Evolutionary conservation across 108 stramenopile species (phyloP), one percentile per base, ranked within the genome.

Genomic region (Skeletonema grethae): DNA sequence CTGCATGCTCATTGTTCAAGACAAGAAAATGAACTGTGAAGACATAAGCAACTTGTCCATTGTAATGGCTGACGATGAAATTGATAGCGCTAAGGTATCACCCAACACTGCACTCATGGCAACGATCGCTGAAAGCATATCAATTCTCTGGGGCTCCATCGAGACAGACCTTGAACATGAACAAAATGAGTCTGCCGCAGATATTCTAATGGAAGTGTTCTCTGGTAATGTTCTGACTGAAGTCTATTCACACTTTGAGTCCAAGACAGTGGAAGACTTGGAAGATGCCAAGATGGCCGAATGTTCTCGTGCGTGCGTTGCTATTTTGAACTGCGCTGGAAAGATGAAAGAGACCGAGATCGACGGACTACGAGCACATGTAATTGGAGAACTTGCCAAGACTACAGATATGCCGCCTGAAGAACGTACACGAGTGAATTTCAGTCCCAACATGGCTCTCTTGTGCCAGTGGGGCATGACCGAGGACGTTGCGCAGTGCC

Each of bases 391-490:
- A 53, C 24, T 82, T 28, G 41, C 69, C 45, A 65, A 45, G 38
- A 50, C 57, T 36, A 39, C 41, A 20, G 59, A 60, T 34, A 12
- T 60, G 53, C 57, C 65, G 15, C 16, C 38, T 3, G 75, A 50
- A 58, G 50, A 84, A 36, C 65, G 67, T 13, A 62, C 48, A 11
- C 35, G 61, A 15, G 55, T 69, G 13, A 75, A 79, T 57, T 59
- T 89, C 16, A 73, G 84, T 41, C 79, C 87, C 2, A 62, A 88
- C 76, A 68, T 88, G 38, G 63, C 90, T 16, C 75, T 89, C 12
- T 76, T 94, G 39, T 90, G 88, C 55, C 63, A 41, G 32, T 95
- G 90, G 85, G 83, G 84, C 3, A 90, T 88, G 88, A 65, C 67
- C 1, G 82, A 85, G 9, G 82, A 88, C 2, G 83, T 93, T 9